phyloP scores from a whole-genome alignment of 768 basidiomycete species.

The Lactarius tabidus region DNA sequence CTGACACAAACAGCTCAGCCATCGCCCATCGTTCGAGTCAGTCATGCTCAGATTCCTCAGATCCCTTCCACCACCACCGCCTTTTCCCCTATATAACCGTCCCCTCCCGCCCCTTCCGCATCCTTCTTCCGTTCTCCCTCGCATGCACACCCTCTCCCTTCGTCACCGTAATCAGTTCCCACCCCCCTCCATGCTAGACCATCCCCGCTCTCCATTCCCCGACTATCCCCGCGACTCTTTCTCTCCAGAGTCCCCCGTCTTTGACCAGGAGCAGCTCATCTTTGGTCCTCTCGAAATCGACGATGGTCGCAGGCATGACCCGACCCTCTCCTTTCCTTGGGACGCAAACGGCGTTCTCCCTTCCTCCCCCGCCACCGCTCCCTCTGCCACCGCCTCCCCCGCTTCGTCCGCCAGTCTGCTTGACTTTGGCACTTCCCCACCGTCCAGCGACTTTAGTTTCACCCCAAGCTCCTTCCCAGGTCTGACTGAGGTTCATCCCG shows the following conservation, averaged over 20 bases:
- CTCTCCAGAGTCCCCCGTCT: conserved; percentile 33
- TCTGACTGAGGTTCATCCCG: conserved; percentile 34
- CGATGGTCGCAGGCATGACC: conserved; percentile 35
- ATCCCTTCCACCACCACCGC: conserved; percentile 11
- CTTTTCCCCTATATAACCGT: conserved; percentile 28
- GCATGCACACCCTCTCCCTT: conserved; percentile 26
- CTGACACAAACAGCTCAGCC: not conserved
- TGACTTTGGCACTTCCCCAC: conserved; percentile 40
- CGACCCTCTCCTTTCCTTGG: conserved; percentile 31
- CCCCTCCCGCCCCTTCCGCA: conserved; percentile 27
- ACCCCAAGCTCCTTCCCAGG: conserved; percentile 33
- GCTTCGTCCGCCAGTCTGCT: conserved; percentile 40
- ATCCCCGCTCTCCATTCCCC: conserved; percentile 25
- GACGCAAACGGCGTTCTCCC: conserved; percentile 41
- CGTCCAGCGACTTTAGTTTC: conserved; percentile 37
- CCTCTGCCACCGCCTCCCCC: conserved; percentile 39
- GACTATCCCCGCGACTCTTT: conserved; percentile 30
- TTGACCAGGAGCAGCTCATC: conserved; percentile 52
- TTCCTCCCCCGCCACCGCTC: conserved; percentile 37
- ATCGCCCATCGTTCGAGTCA: conserved; percentile 11
- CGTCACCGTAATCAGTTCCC: conserved; percentile 28
- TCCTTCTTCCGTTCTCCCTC: conserved; percentile 28
- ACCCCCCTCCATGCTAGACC: conserved; percentile 26
- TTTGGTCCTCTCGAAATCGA: conserved; percentile 58
- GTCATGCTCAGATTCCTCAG: conserved; percentile 1